Conservation (phyloP, 2,329 filamentous ascomycete genomes). For the Biscogniauxia sp. region DNA sequence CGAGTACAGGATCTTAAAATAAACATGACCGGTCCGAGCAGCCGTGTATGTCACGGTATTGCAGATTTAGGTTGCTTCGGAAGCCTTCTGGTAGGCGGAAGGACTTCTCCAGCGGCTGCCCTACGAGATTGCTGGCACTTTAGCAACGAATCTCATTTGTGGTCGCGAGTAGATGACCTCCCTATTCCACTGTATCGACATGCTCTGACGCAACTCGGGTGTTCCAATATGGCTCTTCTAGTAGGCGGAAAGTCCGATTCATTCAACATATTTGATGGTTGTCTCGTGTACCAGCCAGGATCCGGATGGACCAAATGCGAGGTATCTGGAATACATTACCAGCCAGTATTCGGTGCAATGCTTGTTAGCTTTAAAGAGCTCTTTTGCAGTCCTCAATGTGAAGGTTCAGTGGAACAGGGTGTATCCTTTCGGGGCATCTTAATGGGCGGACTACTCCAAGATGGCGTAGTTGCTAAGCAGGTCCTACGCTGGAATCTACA, state of each 20-base stretch:
- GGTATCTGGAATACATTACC: conserved; percentile 32
- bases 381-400: conserved; percentile 15
- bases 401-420: conserved; percentile 21
- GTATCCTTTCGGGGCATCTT: conserved; percentile 57
- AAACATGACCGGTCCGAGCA: conserved; percentile 36
- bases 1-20: conserved; percentile 28
- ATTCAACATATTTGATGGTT: conserved; percentile 47
- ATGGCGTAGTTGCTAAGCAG: conserved; percentile 61
- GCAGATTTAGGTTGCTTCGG: conserved; percentile 60
- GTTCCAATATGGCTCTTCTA: conserved; percentile 53
- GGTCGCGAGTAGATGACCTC: conserved; percentile 65
- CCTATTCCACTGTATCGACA: conserved; percentile 75
- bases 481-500: conserved; percentile 63
- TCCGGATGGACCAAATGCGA: conserved; percentile 48
- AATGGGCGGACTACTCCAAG: conserved; percentile 66
- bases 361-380: conserved; percentile 34
- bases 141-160: conserved; percentile 50
- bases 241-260: conserved; percentile 59
- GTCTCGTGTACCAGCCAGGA: conserved; percentile 50
- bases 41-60: conserved; percentile 73
- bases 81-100: conserved; percentile 70
- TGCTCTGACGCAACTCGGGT: conserved; percentile 52
- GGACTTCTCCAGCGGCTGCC: conserved; percentile 69
- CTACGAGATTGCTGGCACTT: conserved; percentile 76
- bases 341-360: conserved; percentile 44